Evolutionary conservation across 805 yeast species (phyloP).

Genomic region (Cyberlindnera galapagoensis): DNA sequence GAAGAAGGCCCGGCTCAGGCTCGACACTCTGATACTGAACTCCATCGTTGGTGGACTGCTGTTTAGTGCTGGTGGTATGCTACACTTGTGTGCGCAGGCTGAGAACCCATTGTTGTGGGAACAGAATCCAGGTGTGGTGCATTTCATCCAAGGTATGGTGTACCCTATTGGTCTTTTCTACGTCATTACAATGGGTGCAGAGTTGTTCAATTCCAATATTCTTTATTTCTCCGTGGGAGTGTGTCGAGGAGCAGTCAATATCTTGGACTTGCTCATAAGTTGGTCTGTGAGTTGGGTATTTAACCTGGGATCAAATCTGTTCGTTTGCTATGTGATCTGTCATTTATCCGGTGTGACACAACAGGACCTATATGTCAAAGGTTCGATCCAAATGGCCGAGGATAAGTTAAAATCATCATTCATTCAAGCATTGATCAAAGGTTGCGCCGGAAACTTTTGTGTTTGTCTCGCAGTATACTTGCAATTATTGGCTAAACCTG

Average conservation of each 20-base stretch:
- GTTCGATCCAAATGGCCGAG: constrained; percentile 41
- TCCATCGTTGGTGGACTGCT: constrained; percentile 65
- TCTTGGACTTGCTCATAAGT: constrained; percentile 54
- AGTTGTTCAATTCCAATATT: constrained; percentile 68
- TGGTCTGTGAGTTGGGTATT: constrained; percentile 65
- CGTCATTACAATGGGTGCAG: constrained; percentile 71
- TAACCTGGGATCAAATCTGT: constrained; percentile 57
- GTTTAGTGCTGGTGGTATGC: constrained; percentile 69
- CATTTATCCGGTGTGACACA: constrained; percentile 46
- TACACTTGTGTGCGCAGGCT: constrained; percentile 49
- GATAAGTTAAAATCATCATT: constrained; percentile 42
- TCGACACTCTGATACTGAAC: constrained; percentile 54
- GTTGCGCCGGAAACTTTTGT: constrained; percentile 70
- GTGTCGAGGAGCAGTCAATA: constrained; percentile 61
- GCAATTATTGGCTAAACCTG: constrained; percentile 72
- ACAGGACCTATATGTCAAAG: constrained; percentile 35
- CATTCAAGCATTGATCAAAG: constrained; percentile 60
- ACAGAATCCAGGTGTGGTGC: constrained; percentile 45
- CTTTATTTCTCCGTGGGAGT: constrained; percentile 65
- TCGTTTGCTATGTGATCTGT: constrained; percentile 60
- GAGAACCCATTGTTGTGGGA: constrained; percentile 37
- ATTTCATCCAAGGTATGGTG: constrained; percentile 50
- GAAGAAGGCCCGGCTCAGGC: constrained; percentile 68
- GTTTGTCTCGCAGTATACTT: constrained; percentile 72
- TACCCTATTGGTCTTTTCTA: constrained; percentile 71